Evolutionary conservation across 371 early-diverging fungal genomes (phyloP), one percentile per base, ranked within the genome.

Genomic region (Basidiobolus meristosporus): DNA sequence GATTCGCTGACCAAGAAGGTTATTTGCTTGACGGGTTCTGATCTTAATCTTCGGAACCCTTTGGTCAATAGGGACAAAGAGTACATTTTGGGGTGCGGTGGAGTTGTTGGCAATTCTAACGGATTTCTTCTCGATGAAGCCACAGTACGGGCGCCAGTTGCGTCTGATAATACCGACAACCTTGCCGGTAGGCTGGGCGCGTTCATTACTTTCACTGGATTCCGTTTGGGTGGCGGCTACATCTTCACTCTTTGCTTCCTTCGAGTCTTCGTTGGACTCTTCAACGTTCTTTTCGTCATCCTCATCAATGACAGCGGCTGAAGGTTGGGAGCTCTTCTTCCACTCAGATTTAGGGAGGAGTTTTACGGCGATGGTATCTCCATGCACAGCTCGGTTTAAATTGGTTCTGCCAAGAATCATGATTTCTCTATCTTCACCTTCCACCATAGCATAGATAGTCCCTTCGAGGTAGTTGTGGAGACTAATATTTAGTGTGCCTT

Each of bases 131-230:
- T 86, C 90, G 31, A 97, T 71, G 41, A 84, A 86, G 31, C 92
- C 92, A 53, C 92, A 92, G 52, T 83, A 83, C 44, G 83, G 82
- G 51, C 91, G 64, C 92, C 95, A 93, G 58, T 83, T 86, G 44
- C 90, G 77, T 41, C 85, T 76, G 48, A 97, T 79, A 41, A 97
- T 72, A 21, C 90, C 91, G 3, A 97, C 91, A 3, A 97, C 73
- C 37, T 72, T 71, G 16, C 73, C 95, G 1, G 83, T 81, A 20
- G 90, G 91, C 33, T 76, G 60, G 17, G 57, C 48, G 5, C 43
- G 37, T 7, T 51, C 52, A 5, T 56, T 53, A 41, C 69, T 65
- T 4, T 59, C 63, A 22, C 66, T 57, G 23, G 53, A 39, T 38
- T 56, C 60, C 20, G 51, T 55, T 19, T 54, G n/a, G n/a, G n/a